Evolutionary conservation across 495 filamentous ascomycete genomes (phyloP), one percentile per base, ranked within the genome.

Genomic region (Pyronema domesticum): DNA sequence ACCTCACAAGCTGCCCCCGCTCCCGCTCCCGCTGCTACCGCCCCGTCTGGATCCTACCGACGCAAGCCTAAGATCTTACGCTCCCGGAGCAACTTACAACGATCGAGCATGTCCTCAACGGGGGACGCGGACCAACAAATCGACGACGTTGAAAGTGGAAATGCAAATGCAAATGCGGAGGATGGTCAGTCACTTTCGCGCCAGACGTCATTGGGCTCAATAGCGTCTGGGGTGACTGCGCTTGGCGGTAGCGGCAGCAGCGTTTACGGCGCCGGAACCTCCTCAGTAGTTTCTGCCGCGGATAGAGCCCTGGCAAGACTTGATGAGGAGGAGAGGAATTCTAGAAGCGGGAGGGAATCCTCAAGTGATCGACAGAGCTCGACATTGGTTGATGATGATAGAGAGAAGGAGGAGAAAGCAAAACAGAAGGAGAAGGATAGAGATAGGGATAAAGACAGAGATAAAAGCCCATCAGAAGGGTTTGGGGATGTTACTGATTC

Each of bases 181-280:
- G 61, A 55, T 8, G 57, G 61, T n/a, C 58, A 57, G 11, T 54
- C 75, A 14, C 70, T 94, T 46, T 82, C 84, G 15, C 73, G 91
- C 47, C 80, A 88, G 9, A 81, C 88, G 36, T 95, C 89, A 64
- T 76, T 96, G 51, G 91, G 91, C 9, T 95, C 89, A 60, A 87
- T 95, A 72, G 86, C 85, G n/a, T 95, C 88, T 13, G 88, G 85
- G 1, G 77, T 94, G 18, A 89, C 89, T 17, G 82, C 81, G 14
- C 75, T 80, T 54, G 75, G 73, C 19, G 50, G 61, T 11, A 53
- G 61, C 13, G 50, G 58, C 11, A 53, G 61, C 13, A 61, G 54
- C 33, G 56, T 55, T 33, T 58, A 57, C 37, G 43, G 60, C 19
- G 59, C 57, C 14, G 58, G 58, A 6, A 43, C 53, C 35, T 54